Percentiles rank a stretch among this genome's conserved stretches.
These are phyloP conservation scores for Taxawa tesnikishii DNA, from an alignment of 2,329 filamentous ascomycete species.

Conservation along the genomic window DNA sequence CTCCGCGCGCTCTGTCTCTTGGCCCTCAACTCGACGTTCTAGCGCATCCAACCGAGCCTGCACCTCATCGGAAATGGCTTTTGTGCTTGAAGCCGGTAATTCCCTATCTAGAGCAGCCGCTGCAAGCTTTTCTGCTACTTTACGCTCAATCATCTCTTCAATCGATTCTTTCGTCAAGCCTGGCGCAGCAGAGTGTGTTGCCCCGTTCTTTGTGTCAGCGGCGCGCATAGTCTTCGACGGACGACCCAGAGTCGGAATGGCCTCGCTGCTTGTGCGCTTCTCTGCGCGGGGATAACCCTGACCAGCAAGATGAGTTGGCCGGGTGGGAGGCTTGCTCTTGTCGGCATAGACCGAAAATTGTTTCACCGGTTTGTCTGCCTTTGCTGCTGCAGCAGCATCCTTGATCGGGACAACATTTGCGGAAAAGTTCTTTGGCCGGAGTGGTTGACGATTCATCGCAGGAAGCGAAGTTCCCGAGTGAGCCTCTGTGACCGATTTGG, in stretches of 20 bases:
- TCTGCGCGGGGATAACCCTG: constrained; percentile 11
- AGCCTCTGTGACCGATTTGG: constrained; percentile 17
- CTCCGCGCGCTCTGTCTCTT: constrained; percentile 64
- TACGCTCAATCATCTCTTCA: constrained; percentile 83
- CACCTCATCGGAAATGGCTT: constrained; percentile 59
- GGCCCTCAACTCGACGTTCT: constrained; percentile 68
- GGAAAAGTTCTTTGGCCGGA: constrained; percentile 63
- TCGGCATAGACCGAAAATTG: constrained; percentile 82
- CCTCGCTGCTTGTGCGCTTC: constrained; percentile 31
- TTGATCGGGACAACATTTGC: constrained; percentile 56
- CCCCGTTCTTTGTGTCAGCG: constrained; percentile 18
- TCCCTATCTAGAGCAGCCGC: constrained; percentile 53
- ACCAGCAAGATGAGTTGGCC: constrained; percentile 5
- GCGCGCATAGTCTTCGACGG: constrained; percentile 26
- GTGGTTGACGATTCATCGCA: constrained; percentile 53
- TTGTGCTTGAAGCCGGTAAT: constrained; percentile 26
- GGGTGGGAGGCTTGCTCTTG: constrained; percentile 38
- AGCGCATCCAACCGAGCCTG: constrained; percentile 71
- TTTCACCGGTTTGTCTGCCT: constrained; percentile 59
- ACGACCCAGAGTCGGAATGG: constrained; percentile 20
- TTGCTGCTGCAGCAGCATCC: constrained; percentile 38
- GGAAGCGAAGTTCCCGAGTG: constrained; percentile 24
- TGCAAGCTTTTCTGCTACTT: constrained; percentile 79
- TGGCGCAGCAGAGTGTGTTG: constrained; percentile 13
- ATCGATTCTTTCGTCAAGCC: constrained; percentile 54